A percentile compares a stretch with the other conserved stretches of the same genome.
Evolutionary conservation across 31 red algal genomes (phyloP).

Genomic region (Odonthalia washingtoniensis): DNA sequence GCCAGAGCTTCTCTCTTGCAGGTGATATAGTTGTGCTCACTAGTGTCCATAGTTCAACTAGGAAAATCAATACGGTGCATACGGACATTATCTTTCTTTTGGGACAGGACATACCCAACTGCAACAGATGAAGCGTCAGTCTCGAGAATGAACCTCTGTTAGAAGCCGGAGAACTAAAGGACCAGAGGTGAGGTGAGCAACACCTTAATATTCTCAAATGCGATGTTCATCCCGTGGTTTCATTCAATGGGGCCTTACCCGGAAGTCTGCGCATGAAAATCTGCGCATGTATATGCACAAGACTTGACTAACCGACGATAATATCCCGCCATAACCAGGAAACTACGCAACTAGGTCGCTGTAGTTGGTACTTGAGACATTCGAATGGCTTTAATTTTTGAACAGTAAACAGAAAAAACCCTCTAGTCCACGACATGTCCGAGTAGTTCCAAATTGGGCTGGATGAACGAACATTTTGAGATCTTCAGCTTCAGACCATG

Average conservation of each 20-base stretch:
- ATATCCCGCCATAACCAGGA: conserved; percentile 20
- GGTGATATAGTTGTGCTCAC: conserved; percentile 14
- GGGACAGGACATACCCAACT: neutral
- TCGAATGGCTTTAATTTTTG: conserved; percentile 7
- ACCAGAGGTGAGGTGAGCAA: conserved; percentile 15
- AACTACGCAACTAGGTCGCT: neutral
- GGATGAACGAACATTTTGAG: too few relatives aligned
- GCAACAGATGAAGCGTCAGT: too few relatives aligned
- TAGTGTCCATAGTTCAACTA: neutral
- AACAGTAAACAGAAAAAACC: too few relatives aligned
- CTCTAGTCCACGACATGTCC: too few relatives aligned
- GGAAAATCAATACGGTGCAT: neutral
- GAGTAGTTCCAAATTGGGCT: too few relatives aligned
- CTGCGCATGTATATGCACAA: conserved; percentile 16
- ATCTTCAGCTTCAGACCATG: too few relatives aligned
- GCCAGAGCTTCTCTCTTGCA: conserved; percentile 30
- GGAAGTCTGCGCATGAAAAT: neutral
- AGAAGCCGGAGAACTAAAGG: conserved; percentile 22
- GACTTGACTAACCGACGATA: conserved; percentile 34
- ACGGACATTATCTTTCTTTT: conserved; percentile 19
- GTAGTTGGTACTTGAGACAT: neutral
- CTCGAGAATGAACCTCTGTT: neutral
- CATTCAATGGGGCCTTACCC: neutral
- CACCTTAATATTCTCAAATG: neutral
- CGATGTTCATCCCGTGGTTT: conserved; percentile 6